Conservation (phyloP, 208 protist species). For the Acanthamoeba lenticulata region DNA sequence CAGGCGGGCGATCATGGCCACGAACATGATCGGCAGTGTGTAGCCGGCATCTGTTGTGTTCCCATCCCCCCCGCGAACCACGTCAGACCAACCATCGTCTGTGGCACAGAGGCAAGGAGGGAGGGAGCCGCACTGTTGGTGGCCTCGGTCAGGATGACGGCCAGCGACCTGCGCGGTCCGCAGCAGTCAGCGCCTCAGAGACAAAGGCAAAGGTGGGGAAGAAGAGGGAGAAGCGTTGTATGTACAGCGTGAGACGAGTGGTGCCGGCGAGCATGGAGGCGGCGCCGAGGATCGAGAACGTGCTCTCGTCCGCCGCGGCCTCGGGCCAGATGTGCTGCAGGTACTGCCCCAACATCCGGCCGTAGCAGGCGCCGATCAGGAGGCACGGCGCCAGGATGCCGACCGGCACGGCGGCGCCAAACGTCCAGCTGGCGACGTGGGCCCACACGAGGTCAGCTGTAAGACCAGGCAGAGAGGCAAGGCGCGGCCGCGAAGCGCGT, state of each 20-base stretch:
- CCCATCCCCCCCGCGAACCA: too few relatives aligned
- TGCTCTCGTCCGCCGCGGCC: not conserved
- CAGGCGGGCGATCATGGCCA: conserved; percentile 12
- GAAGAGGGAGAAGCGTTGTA: not conserved
- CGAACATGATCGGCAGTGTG: conserved; percentile 39
- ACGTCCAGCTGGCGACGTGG: not conserved
- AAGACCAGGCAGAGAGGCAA: not conserved
- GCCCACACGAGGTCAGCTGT: not conserved
- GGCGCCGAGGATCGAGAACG: conserved; percentile 1
- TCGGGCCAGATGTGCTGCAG: conserved; percentile 21
- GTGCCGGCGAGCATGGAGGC: conserved; percentile 41
- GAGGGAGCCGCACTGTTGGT: not conserved
- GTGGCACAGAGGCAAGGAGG: not conserved
- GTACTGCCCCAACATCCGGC: conserved; percentile 30
- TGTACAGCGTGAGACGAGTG: conserved; percentile 12
- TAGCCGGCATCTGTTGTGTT: conserved; percentile 26
- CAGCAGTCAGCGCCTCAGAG: not conserved
- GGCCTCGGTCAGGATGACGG: conserved; percentile 12
- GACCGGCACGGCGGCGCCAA: not conserved
- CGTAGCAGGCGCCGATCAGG: conserved; percentile 21
- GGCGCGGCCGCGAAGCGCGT: not conserved
- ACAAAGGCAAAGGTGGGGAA: not conserved
- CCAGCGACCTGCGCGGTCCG: not conserved
- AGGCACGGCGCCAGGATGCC: conserved; percentile 19
- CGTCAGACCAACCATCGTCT: too few relatives aligned